Conservation (phyloP, 2,329 filamentous ascomycete species). For the Ambrosiella cleistominuta region DNA sequence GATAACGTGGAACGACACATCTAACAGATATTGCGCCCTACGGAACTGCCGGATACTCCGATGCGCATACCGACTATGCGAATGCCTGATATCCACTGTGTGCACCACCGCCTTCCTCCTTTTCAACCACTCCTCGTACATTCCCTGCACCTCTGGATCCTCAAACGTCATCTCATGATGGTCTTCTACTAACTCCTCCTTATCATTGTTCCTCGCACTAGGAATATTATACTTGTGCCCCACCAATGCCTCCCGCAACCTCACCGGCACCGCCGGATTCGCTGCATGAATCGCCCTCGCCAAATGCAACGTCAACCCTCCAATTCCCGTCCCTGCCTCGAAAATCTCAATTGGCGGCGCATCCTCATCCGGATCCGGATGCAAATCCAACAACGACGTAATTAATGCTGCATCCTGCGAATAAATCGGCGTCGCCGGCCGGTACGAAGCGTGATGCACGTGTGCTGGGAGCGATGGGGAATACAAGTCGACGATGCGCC, state of each 20-base stretch:
- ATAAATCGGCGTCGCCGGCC: slow-evolving; percentile 61
- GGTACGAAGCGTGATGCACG: slow-evolving; percentile 40
- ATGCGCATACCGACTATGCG: slow-evolving; percentile 46
- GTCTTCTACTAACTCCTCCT: slow-evolving; percentile 12
- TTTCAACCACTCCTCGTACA: slow-evolving; percentile 28
- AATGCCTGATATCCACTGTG: slow-evolving; percentile 48
- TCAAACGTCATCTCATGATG: slow-evolving; percentile 16
- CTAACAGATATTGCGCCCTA: slow-evolving; percentile 48
- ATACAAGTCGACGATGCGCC: slow-evolving; percentile 35
- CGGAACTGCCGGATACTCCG: slow-evolving; percentile 49
- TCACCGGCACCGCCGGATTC: slow-evolving; percentile 36
- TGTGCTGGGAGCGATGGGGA: slow-evolving; percentile 58
- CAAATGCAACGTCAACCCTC: slow-evolving; percentile 57
- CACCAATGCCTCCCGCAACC: slow-evolving; percentile 19
- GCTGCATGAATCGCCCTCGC: slow-evolving; percentile 59
- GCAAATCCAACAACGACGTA: slow-evolving; percentile 58
- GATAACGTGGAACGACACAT: slow-evolving; percentile 58
- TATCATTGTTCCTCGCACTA: slow-evolving; percentile 5
- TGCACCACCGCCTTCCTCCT: slow-evolving; percentile 53
- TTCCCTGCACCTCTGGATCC: slow-evolving; percentile 15
- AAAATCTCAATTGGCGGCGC: slow-evolving; percentile 50
- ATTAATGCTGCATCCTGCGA: slow-evolving; percentile 59
- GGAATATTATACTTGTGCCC: slow-evolving; percentile 4
- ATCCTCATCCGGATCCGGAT: slow-evolving; percentile 22
- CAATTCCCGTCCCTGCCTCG: slow-evolving; percentile 75